Percentiles rank a stretch among this genome's conserved stretches.
These are phyloP conservation scores for Amoeboaphelidium protococcarum DNA, from an alignment of 371 early-diverging fungal species.

Conservation along the genomic window DNA sequence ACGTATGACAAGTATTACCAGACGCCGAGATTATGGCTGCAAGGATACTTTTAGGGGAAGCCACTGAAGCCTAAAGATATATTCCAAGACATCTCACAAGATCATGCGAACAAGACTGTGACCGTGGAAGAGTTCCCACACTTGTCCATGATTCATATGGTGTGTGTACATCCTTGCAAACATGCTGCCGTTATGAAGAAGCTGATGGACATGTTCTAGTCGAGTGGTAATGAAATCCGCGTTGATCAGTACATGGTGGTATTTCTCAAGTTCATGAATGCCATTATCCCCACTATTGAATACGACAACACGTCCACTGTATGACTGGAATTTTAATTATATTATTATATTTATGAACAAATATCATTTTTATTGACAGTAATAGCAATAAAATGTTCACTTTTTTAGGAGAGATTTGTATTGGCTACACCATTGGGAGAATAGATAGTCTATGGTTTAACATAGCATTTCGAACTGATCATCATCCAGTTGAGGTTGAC, in stretches of 20 bases:
- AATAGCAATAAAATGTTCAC: no score
- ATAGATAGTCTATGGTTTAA: no score
- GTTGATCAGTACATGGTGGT: constrained; percentile 36
- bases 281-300: constrained; percentile 87
- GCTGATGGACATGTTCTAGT: constrained; percentile 46
- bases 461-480: no score
- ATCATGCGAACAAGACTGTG: constrained; percentile 91
- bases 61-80: constrained; percentile 61
- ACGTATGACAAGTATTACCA: constrained; percentile 97
- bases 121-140: constrained; percentile 90
- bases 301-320: constrained; percentile 91
- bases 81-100: constrained; percentile 85
- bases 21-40: constrained; percentile 71
- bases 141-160: constrained; percentile 30
- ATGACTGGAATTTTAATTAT: no score
- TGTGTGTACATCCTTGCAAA: constrained; percentile 87
- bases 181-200: constrained; percentile 94
- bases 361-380: no score
- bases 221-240: not conserved
- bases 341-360: no score
- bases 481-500: no score
- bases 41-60: constrained; percentile 66
- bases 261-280: constrained; percentile 84
- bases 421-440: no score
- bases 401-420: no score